Evolutionary conservation across 2,329 filamentous ascomycete genomes (phyloP), one percentile per base, ranked within the genome.

Genomic region (Madurella mycetomatis): DNA sequence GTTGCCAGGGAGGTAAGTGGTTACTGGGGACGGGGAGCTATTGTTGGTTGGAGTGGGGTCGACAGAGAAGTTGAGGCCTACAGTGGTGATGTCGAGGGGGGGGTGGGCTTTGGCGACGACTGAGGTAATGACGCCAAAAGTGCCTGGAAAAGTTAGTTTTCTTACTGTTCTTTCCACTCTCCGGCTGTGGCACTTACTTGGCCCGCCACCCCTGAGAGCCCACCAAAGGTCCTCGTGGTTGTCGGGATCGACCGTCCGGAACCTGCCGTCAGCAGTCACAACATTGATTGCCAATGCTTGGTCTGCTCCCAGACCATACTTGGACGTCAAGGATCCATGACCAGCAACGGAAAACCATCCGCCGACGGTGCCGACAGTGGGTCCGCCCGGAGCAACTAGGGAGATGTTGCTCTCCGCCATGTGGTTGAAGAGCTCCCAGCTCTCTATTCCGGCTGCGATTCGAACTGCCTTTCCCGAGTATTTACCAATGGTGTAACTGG

Each of bases 331-430:
- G 1, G 69, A 65, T 2, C 71, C 73, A 59, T 83, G 79, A 0
- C 81, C 80, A 9, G 76, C 80, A 1, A 72, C 74, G 56, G 77
- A 75, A 4, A 72, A 69, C 66, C 78, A 83, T 1, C 80, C 79
- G 11, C 80, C 80, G 0, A 73, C 73, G 1, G 76, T 66, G 1
- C 70, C 70, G 3, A 71, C 71, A 0, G 70, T 73, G 19, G 63
- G 60, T 13, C 66, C 66, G 1, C 67, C 68, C 0, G 70, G 69
- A 0, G 69, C 64, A 1, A 69, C 54, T 1, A 71, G 53, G 0
- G 65, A 65, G 54, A 70, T 65, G 41, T 70, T 70, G 51, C 69
- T 47, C 9, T 49, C 30, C 2, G 56, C 56, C 64, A 69, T 72
- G 49, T 66, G 54, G 50, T 70, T 68, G 25, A 64, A 64, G 19